These are phyloP conservation scores for Clonostachys solani DNA, from an alignment of 2,329 filamentous ascomycete species.

Conservation along the genomic window DNA sequence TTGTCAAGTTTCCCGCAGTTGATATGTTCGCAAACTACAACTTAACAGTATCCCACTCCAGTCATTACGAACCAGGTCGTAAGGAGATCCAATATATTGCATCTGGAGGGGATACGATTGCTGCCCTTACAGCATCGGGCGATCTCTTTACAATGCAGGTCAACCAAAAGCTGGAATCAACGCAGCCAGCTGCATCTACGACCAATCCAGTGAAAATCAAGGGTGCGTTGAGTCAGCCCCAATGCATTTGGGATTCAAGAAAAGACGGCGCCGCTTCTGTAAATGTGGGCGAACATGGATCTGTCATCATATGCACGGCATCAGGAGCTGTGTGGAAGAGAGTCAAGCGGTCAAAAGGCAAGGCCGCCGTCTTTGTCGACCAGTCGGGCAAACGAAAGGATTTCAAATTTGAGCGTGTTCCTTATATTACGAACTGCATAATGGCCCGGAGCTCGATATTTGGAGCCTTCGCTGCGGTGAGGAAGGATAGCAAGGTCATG, in stretches of 20 bases:
- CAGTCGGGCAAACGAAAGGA: constrained; percentile 65
- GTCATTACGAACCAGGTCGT: constrained; percentile 56
- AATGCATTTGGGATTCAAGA: constrained; percentile 83
- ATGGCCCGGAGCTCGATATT: constrained; percentile 84
- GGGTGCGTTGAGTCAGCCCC: constrained; percentile 71
- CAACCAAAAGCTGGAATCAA: constrained; percentile 60
- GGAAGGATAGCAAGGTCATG: constrained; percentile 80
- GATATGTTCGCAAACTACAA: constrained; percentile 70
- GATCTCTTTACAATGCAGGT: constrained; percentile 85
- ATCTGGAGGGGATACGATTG: constrained; percentile 87
- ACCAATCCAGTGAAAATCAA: constrained; percentile 91
- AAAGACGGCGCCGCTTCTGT: constrained; percentile 87
- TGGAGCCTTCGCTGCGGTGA: constrained; percentile 83
- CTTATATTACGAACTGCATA: constrained; percentile 79
- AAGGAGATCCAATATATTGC: constrained; percentile 71
- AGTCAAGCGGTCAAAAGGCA: constrained; percentile 76
- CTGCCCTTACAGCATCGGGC: constrained; percentile 76
- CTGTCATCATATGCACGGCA: constrained; percentile 88
- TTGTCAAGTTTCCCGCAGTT: constrained; percentile 72
- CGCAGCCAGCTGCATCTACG: constrained; percentile 64
- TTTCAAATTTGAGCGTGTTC: constrained; percentile 91
- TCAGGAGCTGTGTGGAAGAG: constrained; percentile 92
- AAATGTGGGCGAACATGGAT: constrained; percentile 85
- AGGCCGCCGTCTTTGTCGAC: constrained; percentile 51
- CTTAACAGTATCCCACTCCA: constrained; percentile 49